Evolutionary conservation across 371 early-diverging fungal species (phyloP), one percentile per base, ranked within the genome.

Genomic region (Mucor ambiguus): DNA sequence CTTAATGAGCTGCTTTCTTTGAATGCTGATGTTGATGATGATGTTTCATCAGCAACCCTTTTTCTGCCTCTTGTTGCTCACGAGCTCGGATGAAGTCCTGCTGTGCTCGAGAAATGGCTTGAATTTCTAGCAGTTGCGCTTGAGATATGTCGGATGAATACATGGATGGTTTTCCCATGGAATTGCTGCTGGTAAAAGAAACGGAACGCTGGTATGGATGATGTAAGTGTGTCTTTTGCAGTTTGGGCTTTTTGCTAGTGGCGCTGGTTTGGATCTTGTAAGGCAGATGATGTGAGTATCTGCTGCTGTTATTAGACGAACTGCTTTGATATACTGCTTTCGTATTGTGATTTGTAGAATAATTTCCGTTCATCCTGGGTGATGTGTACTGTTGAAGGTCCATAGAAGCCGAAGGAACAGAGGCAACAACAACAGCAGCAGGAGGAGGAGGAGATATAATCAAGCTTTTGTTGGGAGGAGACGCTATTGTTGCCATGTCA

Each of bases 41-140:
- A 30, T 62, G 68, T 26, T 67, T 67, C 26, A 63, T 37, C 38
- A 62, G 30, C 29, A 67, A 26, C 24, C 58, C 62, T 58, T 67
- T 67, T 63, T 67, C 68, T 32, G 68, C 63, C 28, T 67, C 68
- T 29, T 63, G 68, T 29, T 62, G 68, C 12, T 67, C 68, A 20
- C 68, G 35, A 29, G 68, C 68, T 30, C 68, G 62, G 18, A 67
- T 67, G 52, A 62, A 67, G 41, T 67, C 68, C 32, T 67, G 68
- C 14, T 67, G 68, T 29, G 68, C 68, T 32, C 62, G 44, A 8
- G 68, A 67, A 24, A 67, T 67, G 12, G 68, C 68, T 41, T 67
- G 68, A 11, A 67, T 67, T 26, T 67, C 68, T 12, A 67, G 22
- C 24, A 67, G 30, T 24, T 67, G 68, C 2, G 68, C 68, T 18